A percentile compares a stretch with the other conserved stretches of the same genome.
Evolutionary conservation across 345 rosid genomes (phyloP).

Genomic region (Citrus trifoliata): DNA sequence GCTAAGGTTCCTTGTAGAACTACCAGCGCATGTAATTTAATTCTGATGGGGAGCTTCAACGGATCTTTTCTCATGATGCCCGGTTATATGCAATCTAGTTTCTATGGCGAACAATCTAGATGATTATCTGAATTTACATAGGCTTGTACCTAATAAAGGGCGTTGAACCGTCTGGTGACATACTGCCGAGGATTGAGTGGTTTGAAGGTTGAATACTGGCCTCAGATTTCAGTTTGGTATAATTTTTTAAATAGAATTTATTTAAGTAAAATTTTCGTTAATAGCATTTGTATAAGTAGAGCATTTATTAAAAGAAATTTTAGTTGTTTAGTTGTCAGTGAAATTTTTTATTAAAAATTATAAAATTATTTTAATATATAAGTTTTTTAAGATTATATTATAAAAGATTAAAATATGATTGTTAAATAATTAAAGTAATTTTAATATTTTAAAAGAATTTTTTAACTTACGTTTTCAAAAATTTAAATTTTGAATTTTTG

Average conservation of each 20-base stretch:
- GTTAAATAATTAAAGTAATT: no score
- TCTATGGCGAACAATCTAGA: neutral
- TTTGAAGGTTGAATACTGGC: neutral
- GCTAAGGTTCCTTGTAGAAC: neutral
- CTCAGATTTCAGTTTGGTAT: neutral
- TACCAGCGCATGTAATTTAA: neutral
- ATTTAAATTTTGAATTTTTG: no score
- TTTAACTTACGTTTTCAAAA: no score
- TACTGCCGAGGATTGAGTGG: neutral
- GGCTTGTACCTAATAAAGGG: neutral
- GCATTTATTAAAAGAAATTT: no score
- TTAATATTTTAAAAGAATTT: no score
- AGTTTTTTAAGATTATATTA: no score
- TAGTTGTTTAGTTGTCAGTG: no score
- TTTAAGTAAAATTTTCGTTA: no score
- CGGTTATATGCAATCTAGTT: neutral
- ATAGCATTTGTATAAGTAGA: no score
- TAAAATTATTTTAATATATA: no score
- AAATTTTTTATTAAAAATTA: no score
- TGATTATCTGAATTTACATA: neutral
- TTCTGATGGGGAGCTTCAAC: neutral
- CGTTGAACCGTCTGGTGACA: neutral
- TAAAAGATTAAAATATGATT: no score
- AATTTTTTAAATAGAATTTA: neutral
- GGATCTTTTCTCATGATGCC: neutral